phyloP scores from a whole-genome alignment of 2,329 filamentous ascomycete species.

The Drechslerella stenobrocha region DNA sequence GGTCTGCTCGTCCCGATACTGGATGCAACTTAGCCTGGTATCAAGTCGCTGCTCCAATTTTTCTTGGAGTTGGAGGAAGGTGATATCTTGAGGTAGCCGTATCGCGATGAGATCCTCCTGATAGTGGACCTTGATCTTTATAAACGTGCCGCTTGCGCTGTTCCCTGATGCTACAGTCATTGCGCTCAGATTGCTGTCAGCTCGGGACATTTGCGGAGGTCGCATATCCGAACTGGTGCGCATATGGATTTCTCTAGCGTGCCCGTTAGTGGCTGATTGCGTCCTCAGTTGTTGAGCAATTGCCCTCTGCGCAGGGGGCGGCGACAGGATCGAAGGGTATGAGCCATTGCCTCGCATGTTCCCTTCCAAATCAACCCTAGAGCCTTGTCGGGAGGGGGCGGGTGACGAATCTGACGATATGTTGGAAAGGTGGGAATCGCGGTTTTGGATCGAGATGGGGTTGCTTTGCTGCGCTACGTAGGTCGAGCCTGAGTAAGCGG shows the following conservation, averaged over 20 bases:
- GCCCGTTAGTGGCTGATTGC: constrained; percentile 54
- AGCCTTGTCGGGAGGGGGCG: constrained; percentile 68
- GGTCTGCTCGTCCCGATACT: constrained; percentile 82
- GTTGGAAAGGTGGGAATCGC: constrained; percentile 68
- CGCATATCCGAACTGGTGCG: constrained; percentile 53
- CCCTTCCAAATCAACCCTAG: constrained; percentile 65
- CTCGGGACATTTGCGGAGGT: constrained; percentile 57
- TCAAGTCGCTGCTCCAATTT: constrained; percentile 84
- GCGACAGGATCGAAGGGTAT: constrained; percentile 62
- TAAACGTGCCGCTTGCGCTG: constrained; percentile 60
- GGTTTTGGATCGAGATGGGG: constrained; percentile 58
- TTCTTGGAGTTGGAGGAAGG: constrained; percentile 74
- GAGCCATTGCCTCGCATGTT: constrained; percentile 57
- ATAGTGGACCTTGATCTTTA: constrained; percentile 96
- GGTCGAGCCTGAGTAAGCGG: constrained; percentile 43
- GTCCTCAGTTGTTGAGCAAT: constrained; percentile 50
- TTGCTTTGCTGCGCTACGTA: constrained; percentile 45
- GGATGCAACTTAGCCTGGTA: constrained; percentile 69
- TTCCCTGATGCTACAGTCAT: constrained; percentile 51
- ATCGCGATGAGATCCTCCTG: constrained; percentile 90
- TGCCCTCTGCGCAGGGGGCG: constrained; percentile 56
- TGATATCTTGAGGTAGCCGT: constrained; percentile 78
- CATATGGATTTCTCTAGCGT: constrained; percentile 58
- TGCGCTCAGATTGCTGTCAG: constrained; percentile 62
- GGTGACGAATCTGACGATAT: constrained; percentile 68